Percentiles rank a stretch among this genome's conserved stretches.
phyloP scores from a whole-genome alignment of 2,329 filamentous ascomycete genomes.

The Macroventuria anomochaeta region DNA sequence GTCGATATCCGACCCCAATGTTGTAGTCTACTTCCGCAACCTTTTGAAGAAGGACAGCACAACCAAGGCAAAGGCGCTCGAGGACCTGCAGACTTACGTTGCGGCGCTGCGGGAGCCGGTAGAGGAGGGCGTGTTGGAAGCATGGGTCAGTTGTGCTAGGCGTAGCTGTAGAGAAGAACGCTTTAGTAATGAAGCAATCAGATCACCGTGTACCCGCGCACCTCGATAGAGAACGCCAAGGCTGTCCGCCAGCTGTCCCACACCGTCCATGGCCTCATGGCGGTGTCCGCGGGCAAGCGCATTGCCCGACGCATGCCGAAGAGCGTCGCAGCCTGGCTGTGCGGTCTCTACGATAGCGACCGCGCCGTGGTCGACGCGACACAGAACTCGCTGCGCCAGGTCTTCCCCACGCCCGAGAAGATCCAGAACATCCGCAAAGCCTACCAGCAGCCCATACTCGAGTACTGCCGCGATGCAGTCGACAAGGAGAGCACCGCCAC shows the following conservation, averaged over 20 bases:
- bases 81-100: conserved; percentile 76
- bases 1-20: conserved; percentile 76
- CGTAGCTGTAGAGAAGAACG: background rate
- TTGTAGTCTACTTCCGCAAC: conserved; percentile 92
- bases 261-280: conserved; percentile 69
- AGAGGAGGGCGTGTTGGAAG: conserved; percentile 83
- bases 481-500: conserved; percentile 78
- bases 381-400: conserved; percentile 73
- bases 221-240: conserved; percentile 87
- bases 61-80: conserved; percentile 88
- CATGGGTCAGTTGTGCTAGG: conserved; percentile 71
- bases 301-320: conserved; percentile 80
- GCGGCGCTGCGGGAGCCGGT: conserved; percentile 66
- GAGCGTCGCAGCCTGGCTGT: conserved; percentile 87
- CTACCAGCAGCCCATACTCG: conserved; percentile 80
- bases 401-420: conserved; percentile 84
- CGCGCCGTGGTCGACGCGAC: conserved; percentile 77
- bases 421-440: conserved; percentile 76
- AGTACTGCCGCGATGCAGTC: conserved; percentile 81
- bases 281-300: conserved; percentile 71
- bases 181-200: conserved; percentile 48
- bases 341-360: conserved; percentile 87
- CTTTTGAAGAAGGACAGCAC: conserved; percentile 90
- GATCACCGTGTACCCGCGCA: conserved; percentile 85
- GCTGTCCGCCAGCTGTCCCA: conserved; percentile 89